Evolutionary conservation across 2,329 filamentous ascomycete species (phyloP).

Genomic region (Lasiodiplodia gonubiensis): DNA sequence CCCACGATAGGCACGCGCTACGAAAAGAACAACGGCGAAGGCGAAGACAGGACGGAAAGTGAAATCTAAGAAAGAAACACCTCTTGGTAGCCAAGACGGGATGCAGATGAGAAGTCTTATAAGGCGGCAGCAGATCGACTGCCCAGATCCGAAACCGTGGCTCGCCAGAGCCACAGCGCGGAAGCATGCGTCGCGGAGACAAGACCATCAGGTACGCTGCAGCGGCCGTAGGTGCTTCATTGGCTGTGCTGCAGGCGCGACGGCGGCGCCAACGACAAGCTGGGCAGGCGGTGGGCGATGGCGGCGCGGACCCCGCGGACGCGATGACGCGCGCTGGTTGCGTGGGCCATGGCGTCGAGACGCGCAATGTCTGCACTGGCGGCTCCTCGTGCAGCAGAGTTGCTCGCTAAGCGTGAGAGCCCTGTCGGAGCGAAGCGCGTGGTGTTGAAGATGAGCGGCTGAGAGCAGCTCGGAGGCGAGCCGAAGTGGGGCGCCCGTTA

Average conservation of each 20-base stretch:
- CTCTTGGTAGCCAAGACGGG: constrained; percentile 24
- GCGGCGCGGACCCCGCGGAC: not conserved
- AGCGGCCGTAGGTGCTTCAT: constrained; percentile 17
- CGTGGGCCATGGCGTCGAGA: constrained; percentile 9
- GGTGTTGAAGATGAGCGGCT: constrained; percentile 17
- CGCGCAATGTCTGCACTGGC: not conserved
- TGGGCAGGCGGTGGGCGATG: constrained; percentile 10
- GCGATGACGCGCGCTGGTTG: constrained; percentile 21
- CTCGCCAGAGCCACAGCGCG: constrained; percentile 11
- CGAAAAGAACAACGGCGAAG: constrained; percentile 17
- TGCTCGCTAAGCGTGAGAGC: constrained; percentile 7
- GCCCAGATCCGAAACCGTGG: not conserved
- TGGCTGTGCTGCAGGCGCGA: constrained; percentile 9
- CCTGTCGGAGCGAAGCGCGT: not conserved
- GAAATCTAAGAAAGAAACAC: constrained; percentile 23
- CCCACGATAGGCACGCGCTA: constrained; percentile 6
- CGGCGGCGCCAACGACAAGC: not conserved
- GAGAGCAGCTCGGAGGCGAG: constrained; percentile 2
- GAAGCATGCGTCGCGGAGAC: not conserved
- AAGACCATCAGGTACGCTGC: constrained; percentile 2
- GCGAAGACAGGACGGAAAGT: constrained; percentile 5
- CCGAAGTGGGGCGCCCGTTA: constrained; percentile 1
- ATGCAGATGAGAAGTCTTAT: constrained; percentile 9
- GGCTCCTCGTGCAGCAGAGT: not conserved
- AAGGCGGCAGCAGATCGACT: constrained; percentile 5